Conservation (phyloP, 331 rosid species). For the Spiraea crenata region DNA sequence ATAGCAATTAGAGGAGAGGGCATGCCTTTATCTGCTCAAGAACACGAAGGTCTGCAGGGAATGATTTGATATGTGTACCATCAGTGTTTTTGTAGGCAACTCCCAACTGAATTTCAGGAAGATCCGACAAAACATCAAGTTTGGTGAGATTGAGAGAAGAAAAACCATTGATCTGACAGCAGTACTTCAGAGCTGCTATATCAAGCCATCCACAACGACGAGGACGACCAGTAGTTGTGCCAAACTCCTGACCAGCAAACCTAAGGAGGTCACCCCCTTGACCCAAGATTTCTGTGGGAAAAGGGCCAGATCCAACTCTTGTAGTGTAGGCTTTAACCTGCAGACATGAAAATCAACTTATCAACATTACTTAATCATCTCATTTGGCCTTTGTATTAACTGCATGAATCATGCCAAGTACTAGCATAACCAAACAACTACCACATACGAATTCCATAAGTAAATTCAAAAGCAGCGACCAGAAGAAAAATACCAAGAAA, state of each 20-base stretch:
- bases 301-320: conserved; percentile 96
- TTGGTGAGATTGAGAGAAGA: too few relatives aligned
- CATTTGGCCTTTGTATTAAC: conserved; percentile 1
- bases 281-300: conserved; percentile 83
- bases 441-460: neutral
- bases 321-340: conserved; percentile 97
- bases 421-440: neutral
- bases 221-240: too few relatives aligned
- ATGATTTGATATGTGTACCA: conserved; percentile 67
- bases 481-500: neutral
- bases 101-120: conserved; percentile 71
- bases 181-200: too few relatives aligned
- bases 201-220: too few relatives aligned
- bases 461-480: neutral
- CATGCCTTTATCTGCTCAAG: conserved; percentile 84
- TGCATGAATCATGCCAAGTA: neutral
- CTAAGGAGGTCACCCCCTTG: conserved; percentile 79
- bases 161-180: too few relatives aligned
- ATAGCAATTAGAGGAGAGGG: neutral
- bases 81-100: conserved; percentile 55
- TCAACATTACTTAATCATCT: conserved; percentile 17
- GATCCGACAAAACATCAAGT: conserved; percentile 82
- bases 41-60: conserved; percentile 75
- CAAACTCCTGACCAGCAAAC: too few relatives aligned
- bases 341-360: conserved; percentile 28